Conservation (phyloP, 2,329 filamentous ascomycete species). For the Ophiostoma montium region DNA sequence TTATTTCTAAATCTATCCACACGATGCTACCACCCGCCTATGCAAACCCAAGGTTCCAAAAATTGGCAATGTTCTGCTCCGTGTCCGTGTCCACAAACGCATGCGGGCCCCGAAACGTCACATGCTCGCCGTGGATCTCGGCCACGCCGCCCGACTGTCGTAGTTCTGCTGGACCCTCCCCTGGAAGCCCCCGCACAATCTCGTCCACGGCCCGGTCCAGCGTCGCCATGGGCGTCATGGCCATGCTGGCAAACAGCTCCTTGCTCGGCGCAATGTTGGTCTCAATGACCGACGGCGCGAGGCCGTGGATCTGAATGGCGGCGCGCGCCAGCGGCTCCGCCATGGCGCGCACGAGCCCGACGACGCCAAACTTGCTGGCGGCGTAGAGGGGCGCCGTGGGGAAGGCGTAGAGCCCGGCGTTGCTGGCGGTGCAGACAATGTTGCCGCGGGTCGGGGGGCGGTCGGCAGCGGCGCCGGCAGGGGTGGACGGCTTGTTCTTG, state of each 20-base stretch:
- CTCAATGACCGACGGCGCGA: conserved; percentile 35
- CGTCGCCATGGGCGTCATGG: conserved; percentile 35
- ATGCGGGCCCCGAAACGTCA: conserved; percentile 30
- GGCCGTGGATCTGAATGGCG: conserved; percentile 35
- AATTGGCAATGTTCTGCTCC: conserved; percentile 30
- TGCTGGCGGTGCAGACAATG: conserved; percentile 39
- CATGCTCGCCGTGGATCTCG: conserved; percentile 36
- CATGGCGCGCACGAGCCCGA: conserved; percentile 35
- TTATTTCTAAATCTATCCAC: neutral
- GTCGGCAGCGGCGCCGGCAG: neutral
- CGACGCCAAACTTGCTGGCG: conserved; percentile 31
- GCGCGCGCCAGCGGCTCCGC: conserved; percentile 24
- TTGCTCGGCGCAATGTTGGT: conserved; percentile 31
- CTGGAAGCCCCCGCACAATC: conserved; percentile 20
- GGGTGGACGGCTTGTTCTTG: conserved; percentile 22
- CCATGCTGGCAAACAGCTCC: conserved; percentile 32
- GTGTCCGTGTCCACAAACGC: conserved; percentile 34
- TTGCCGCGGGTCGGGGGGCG: conserved; percentile 19
- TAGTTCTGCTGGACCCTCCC: conserved; percentile 16
- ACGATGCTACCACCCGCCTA: conserved; percentile 15
- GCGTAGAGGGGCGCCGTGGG: conserved; percentile 35
- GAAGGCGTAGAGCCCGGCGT: conserved; percentile 37
- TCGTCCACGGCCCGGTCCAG: conserved; percentile 28
- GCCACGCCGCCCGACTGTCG: conserved; percentile 27
- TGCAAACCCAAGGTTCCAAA: conserved; percentile 33